These are phyloP conservation scores for Schwanniomyces etchellsii DNA, from an alignment of 1,139 yeast species.

Conservation along the genomic window DNA sequence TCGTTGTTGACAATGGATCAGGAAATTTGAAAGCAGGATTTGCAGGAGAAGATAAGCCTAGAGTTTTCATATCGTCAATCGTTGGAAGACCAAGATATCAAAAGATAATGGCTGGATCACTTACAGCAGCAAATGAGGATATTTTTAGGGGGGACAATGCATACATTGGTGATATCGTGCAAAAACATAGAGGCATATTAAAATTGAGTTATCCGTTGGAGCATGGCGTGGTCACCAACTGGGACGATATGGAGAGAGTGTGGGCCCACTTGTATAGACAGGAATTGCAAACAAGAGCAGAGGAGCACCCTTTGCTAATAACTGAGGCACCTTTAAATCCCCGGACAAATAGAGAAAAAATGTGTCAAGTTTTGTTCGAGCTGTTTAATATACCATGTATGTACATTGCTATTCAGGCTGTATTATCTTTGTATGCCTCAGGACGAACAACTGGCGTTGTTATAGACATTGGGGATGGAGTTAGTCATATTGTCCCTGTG, in stretches of 20 bases:
- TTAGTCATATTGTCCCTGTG: conserved; percentile 81
- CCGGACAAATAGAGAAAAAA: conserved; percentile 57
- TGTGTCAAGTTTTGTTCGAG: conserved; percentile 79
- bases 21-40: conserved; percentile 86
- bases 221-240: conserved; percentile 77
- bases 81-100: conserved; percentile 83
- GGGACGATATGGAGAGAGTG: conserved; percentile 80
- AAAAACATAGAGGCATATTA: conserved; percentile 68
- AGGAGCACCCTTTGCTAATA: conserved; percentile 57
- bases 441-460: conserved; percentile 92
- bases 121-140: conserved; percentile 26
- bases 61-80: conserved; percentile 44
- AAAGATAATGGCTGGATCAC: conserved; percentile 79
- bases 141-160: conserved; percentile 15
- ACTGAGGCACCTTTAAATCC: conserved; percentile 93
- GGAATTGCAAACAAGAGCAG: conserved; percentile 49
- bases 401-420: conserved; percentile 81
- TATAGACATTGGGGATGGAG: conserved; percentile 90
- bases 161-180: conserved; percentile 74
- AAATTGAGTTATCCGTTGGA: conserved; percentile 65
- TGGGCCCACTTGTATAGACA: conserved; percentile 64
- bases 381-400: conserved; percentile 82
- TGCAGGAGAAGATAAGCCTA: conserved; percentile 87
- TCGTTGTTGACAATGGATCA: conserved; percentile 92
- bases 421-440: conserved; percentile 76